Evolutionary conservation across 2,329 filamentous ascomycete species (phyloP), one percentile per base, ranked within the genome.

Genomic region (Ophiocordyceps camponoti-saundersi): DNA sequence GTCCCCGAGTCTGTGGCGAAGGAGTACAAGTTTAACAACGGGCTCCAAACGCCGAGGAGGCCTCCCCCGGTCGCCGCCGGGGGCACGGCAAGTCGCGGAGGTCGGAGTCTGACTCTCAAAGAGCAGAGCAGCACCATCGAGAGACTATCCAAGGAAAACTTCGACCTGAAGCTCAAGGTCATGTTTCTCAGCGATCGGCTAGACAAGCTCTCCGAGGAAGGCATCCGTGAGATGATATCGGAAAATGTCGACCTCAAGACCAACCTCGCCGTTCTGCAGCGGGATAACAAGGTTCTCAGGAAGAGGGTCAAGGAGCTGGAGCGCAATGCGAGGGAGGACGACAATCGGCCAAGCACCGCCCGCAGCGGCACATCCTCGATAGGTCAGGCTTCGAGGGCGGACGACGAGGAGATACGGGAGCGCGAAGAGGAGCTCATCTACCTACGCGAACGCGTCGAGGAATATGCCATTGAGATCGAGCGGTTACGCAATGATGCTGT

Each of bases 51-150:
- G 6, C 75, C 78, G 34, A 64, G 69, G 22, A 73, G 72, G 52
- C 64, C 68, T 12, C 67, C 70, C 49, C 68, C 71, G 29, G 60
- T 68, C 15, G 51, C 53, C 1, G 47, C 57, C n/a, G 65, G 64
- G 7, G 36, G 36, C 20, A 71, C 73, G 23, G 71, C 71, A 1
- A 57, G 57, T 26, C 71, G 77, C 42, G 71, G 72, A 42, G 79
- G 80, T 20, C 80, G 76, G 57, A 85, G 78, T 54, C 69, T 98
- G 64, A 96, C 92, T 0, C 69, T 98, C 40, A 96, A 95, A 62
- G 92, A 98, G 64, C 92, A 98, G 64, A 95, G 90, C 59, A 94
- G 84, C 64, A 96, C 90, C 15, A 95, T 98, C 52, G 92, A 98
- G 63, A 80, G 89, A 49, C 73, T 96, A 2, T 93, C 87, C 50